phyloP scores from a whole-genome alignment of 2,329 filamentous ascomycete genomes.

The Fusarium brachygibbosum region DNA sequence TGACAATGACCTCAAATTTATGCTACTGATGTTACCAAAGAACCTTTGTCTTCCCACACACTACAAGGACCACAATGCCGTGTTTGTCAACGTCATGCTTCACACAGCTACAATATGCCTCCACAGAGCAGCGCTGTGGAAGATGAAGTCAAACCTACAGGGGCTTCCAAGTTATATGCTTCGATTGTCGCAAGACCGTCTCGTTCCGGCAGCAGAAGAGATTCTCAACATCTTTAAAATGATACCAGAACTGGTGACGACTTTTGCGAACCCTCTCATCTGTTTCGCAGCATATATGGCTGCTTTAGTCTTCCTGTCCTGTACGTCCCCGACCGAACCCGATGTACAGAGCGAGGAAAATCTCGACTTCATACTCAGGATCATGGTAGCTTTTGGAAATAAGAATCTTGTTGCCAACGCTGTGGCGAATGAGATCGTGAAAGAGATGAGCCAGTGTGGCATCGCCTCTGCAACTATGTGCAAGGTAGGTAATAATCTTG shows the following conservation, averaged over 20 bases:
- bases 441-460: slow-evolving; percentile 21
- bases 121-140: slow-evolving; percentile 28
- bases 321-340: background rate
- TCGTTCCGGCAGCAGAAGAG: slow-evolving; percentile 20
- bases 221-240: slow-evolving; percentile 26
- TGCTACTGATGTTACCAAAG: slow-evolving; percentile 24
- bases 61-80: slow-evolving; percentile 20
- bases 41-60: slow-evolving; percentile 21
- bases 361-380: slow-evolving; percentile 16
- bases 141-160: slow-evolving; percentile 18
- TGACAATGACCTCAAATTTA: slow-evolving; percentile 25
- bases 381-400: slow-evolving; percentile 8
- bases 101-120: slow-evolving; percentile 28
- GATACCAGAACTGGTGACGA: slow-evolving; percentile 9
- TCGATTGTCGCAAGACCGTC: slow-evolving; percentile 17
- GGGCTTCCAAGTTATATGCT: slow-evolving; percentile 15
- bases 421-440: slow-evolving; percentile 11
- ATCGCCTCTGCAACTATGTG: slow-evolving; percentile 7
- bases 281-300: slow-evolving; percentile 28
- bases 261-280: slow-evolving; percentile 22
- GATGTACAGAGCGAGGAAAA: background rate
- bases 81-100: slow-evolving; percentile 27
- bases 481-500: background rate
- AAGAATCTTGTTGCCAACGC: slow-evolving; percentile 8
- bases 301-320: slow-evolving; percentile 14